These are phyloP conservation scores for Taphrina wiesneri DNA, from an alignment of 1,139 yeast genomes.

Conservation along the genomic window DNA sequence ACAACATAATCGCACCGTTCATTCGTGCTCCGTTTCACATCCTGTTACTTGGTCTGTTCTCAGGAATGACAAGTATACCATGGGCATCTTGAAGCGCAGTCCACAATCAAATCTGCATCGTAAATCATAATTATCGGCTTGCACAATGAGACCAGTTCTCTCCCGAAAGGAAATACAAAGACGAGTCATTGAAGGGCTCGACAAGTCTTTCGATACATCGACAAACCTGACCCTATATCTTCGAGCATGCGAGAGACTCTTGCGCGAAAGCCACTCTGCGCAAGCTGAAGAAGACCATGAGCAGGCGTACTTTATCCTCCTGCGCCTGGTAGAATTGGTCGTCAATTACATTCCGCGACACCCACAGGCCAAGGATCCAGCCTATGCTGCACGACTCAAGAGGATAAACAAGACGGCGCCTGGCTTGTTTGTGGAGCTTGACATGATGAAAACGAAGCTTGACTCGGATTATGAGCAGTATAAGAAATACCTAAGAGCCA, in stretches of 20 bases:
- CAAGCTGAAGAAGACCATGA: slow-evolving; percentile 29
- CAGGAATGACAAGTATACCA: too few relatives aligned
- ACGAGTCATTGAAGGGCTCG: slow-evolving; percentile 19
- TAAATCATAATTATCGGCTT: neutral
- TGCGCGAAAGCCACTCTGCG: slow-evolving; percentile 10
- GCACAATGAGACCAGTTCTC: neutral
- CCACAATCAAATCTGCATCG: too few relatives aligned
- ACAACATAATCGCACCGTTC: too few relatives aligned
- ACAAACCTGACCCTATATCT: slow-evolving; percentile 10
- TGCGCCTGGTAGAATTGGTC: slow-evolving; percentile 22
- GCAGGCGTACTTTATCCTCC: slow-evolving; percentile 24
- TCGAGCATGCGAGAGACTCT: slow-evolving; percentile 24
- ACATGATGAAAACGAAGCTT: slow-evolving; percentile 1
- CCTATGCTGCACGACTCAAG: neutral
- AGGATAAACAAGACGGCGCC: neutral
- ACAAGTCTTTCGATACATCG: slow-evolving; percentile 15
- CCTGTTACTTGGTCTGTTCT: too few relatives aligned
- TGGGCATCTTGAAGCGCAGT: too few relatives aligned
- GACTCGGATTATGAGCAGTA: slow-evolving; percentile 8
- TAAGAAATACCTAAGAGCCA: neutral
- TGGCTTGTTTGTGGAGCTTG: neutral
- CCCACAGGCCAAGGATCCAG: slow-evolving; percentile 25
- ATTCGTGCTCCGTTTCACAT: too few relatives aligned
- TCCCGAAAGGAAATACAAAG: slow-evolving; percentile 24
- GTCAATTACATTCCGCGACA: slow-evolving; percentile 28